Percentiles rank a stretch among this genome's conserved stretches.
phyloP scores from a whole-genome alignment of 2,329 filamentous ascomycete species.

The Lachnellula subtilissima region DNA sequence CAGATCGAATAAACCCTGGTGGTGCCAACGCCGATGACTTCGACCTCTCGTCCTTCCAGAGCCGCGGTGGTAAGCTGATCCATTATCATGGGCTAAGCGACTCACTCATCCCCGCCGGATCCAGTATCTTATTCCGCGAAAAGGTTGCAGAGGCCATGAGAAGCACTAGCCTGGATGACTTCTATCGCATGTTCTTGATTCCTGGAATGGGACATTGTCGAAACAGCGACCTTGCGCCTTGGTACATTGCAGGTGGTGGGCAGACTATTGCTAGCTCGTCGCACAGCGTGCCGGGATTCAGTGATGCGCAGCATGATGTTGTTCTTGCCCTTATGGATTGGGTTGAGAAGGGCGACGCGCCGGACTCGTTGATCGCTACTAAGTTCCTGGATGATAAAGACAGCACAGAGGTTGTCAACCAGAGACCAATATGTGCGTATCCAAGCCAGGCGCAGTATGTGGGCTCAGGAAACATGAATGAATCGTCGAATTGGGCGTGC shows the following conservation, averaged over 20 bases:
- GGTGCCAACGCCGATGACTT: constrained; percentile 44
- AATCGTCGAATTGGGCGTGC: constrained; percentile 21
- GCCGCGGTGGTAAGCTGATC: constrained; percentile 26
- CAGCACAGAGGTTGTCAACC: constrained; percentile 37
- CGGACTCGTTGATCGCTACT: constrained; percentile 33
- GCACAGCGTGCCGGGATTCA: constrained; percentile 39
- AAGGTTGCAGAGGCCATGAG: constrained; percentile 40
- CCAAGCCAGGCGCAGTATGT: constrained; percentile 14
- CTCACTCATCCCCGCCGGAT: constrained; percentile 47
- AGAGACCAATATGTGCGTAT: constrained; percentile 42
- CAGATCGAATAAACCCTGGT: constrained; percentile 37
- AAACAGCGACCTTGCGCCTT: constrained; percentile 36
- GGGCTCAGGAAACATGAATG: constrained; percentile 13
- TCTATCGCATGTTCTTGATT: constrained; percentile 47
- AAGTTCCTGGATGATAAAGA: constrained; percentile 38
- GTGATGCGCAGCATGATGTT: constrained; percentile 40
- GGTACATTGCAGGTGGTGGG: constrained; percentile 35
- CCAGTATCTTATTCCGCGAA: constrained; percentile 48
- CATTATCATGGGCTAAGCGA: constrained; percentile 27
- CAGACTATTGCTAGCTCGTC: constrained; percentile 29
- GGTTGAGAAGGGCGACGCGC: constrained; percentile 40
- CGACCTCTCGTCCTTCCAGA: constrained; percentile 43
- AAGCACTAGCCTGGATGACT: constrained; percentile 34
- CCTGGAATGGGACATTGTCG: constrained; percentile 47
- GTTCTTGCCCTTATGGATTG: constrained; percentile 45